A percentile compares a stretch with the other conserved stretches of the same genome.
These are phyloP conservation scores for Colletotrichum musae DNA, from an alignment of 2,329 filamentous ascomycete species.

Conservation along the genomic window DNA sequence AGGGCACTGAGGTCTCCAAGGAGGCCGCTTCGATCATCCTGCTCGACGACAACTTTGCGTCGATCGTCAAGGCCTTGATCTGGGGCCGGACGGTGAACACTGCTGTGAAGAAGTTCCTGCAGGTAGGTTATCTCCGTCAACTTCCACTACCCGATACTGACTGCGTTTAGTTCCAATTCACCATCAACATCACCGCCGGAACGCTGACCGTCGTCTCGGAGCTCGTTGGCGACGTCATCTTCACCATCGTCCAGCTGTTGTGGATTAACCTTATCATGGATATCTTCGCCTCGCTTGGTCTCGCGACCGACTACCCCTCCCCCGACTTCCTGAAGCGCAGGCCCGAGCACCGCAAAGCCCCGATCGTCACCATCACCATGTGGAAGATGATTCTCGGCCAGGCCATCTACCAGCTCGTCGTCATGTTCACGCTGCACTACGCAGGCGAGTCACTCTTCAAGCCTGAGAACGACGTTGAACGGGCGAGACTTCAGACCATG, in stretches of 20 bases:
- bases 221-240: slow-evolving; percentile 65
- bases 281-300: slow-evolving; percentile 69
- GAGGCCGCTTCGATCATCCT: slow-evolving; percentile 75
- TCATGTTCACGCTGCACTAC: slow-evolving; percentile 73
- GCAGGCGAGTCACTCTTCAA: slow-evolving; percentile 66
- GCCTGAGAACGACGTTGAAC: slow-evolving; percentile 19
- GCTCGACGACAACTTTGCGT: slow-evolving; percentile 72
- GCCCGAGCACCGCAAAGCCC: slow-evolving; percentile 48
- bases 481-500: slow-evolving; percentile 71
- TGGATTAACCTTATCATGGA: slow-evolving; percentile 76
- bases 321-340: slow-evolving; percentile 51
- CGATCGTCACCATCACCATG: slow-evolving; percentile 77
- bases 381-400: slow-evolving; percentile 89
- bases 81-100: slow-evolving; percentile 76
- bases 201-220: slow-evolving; percentile 71
- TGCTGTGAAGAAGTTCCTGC: slow-evolving; percentile 74
- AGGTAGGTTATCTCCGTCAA: slow-evolving; percentile 51
- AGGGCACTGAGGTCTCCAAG: slow-evolving; percentile 74
- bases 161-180: slow-evolving; percentile 65
- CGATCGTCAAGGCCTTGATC: slow-evolving; percentile 72
- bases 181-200: slow-evolving; percentile 74
- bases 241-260: slow-evolving; percentile 71
- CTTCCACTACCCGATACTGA: background rate
- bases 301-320: slow-evolving; percentile 56
- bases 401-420: slow-evolving; percentile 78